Evolutionary conservation across 495 filamentous ascomycete species (phyloP).

Genomic region (Cladorrhinum samala): DNA sequence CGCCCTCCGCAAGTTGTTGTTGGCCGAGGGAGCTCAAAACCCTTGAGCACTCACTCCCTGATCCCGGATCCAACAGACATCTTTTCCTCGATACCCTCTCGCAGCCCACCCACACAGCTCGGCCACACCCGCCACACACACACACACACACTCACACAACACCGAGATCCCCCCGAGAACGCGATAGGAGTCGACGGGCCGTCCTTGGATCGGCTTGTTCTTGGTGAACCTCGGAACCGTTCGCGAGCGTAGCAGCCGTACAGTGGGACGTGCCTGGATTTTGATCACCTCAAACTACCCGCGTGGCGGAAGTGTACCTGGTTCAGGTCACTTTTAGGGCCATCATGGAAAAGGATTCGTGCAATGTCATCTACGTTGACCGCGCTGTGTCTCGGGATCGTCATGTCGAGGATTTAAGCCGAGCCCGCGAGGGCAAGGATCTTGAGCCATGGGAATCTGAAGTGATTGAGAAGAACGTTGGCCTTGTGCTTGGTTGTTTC

Average conservation of each 20-base stretch:
- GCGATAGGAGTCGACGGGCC: slow-evolving; percentile 21
- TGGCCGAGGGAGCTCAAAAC: not conserved
- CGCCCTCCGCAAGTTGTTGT: not conserved
- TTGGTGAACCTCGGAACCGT: slow-evolving; percentile 6
- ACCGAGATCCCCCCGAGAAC: not conserved
- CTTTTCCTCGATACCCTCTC: not conserved
- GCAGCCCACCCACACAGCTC: too few relatives aligned
- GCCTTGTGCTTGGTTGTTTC: slow-evolving; percentile 43
- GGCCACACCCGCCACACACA: too few relatives aligned
- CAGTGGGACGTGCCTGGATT: slow-evolving; percentile 16
- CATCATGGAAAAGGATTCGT: slow-evolving; percentile 63
- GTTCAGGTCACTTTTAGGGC: slow-evolving; percentile 44
- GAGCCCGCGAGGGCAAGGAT: not conserved
- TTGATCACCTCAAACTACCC: slow-evolving; percentile 1
- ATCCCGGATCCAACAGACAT: not conserved
- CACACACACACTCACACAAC: not conserved
- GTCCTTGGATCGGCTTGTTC: slow-evolving; percentile 10
- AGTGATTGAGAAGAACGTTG: slow-evolving; percentile 42
- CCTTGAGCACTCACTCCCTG: not conserved
- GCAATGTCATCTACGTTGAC: slow-evolving; percentile 80
- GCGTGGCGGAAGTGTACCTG: slow-evolving; percentile 39
- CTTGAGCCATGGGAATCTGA: slow-evolving; percentile 22
- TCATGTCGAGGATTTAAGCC: slow-evolving; percentile 7
- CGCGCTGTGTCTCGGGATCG: slow-evolving; percentile 61
- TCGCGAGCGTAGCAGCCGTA: slow-evolving; percentile 3